Evolutionary conservation across 2,329 filamentous ascomycete genomes (phyloP).

Genomic region (Truncatella angustata): DNA sequence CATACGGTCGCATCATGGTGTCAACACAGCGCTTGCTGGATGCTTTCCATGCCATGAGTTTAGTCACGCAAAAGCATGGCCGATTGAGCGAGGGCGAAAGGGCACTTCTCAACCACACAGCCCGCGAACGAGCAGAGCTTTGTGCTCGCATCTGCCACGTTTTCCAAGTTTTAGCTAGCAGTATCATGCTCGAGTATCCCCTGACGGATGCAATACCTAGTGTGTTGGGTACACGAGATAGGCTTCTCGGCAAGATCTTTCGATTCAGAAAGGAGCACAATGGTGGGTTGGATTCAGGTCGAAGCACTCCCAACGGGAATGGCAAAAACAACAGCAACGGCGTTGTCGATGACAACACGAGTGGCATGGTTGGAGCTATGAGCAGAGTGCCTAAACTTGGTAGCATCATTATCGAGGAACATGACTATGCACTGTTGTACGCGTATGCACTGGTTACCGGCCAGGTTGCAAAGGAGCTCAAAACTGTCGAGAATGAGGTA

Average conservation of each 20-base stretch:
- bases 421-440: conserved; percentile 89
- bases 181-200: conserved; percentile 91
- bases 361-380: conserved; percentile 17
- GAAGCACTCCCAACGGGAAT: conserved; percentile 3
- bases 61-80: conserved; percentile 80
- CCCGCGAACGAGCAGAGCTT: conserved; percentile 73
- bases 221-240: conserved; percentile 76
- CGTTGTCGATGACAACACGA: conserved; percentile 12
- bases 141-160: conserved; percentile 91
- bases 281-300: neutral
- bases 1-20: conserved; percentile 72
- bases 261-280: conserved; percentile 73
- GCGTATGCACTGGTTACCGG: conserved; percentile 76
- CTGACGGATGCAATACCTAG: conserved; percentile 85
- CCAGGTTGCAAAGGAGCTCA: conserved; percentile 64
- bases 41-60: conserved; percentile 93
- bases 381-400: conserved; percentile 24
- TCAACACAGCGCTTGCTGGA: conserved; percentile 85
- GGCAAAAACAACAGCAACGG: conserved; percentile 16
- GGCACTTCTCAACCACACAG: conserved; percentile 75
- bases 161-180: conserved; percentile 80
- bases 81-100: conserved; percentile 77
- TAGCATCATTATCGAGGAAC: conserved; percentile 56
- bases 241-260: conserved; percentile 83
- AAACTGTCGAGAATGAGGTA: conserved; percentile 58